These are phyloP conservation scores for Paecilomyces dactylethromorphus DNA, from an alignment of 2,329 filamentous ascomycete genomes.

Conservation along the genomic window DNA sequence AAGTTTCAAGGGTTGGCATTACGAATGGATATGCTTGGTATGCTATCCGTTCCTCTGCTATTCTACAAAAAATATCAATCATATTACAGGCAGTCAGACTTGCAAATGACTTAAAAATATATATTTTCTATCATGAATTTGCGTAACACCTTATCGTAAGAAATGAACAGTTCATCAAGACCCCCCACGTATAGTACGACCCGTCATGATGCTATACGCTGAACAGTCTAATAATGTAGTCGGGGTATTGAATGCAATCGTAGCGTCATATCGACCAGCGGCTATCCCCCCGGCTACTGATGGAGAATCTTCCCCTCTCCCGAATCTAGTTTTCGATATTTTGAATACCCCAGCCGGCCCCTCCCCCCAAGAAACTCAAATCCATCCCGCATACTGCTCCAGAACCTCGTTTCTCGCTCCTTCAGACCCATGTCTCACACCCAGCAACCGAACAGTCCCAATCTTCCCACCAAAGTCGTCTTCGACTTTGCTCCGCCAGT, in stretches of 20 bases:
- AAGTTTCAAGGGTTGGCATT: neutral
- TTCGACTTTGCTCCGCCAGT: constrained; percentile 53
- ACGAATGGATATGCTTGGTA: neutral
- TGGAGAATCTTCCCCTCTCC: neutral
- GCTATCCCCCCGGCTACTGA: neutral
- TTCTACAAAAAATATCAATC: neutral
- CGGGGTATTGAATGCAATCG: neutral
- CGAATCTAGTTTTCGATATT: too few relatives aligned
- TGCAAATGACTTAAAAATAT: neutral
- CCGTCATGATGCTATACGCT: neutral
- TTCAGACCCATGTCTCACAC: constrained; percentile 40
- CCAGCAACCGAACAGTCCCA: constrained; percentile 38
- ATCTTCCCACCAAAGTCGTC: constrained; percentile 40
- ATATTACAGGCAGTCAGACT: neutral
- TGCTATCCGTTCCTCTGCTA: neutral
- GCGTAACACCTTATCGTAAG: neutral
- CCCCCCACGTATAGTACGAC: neutral
- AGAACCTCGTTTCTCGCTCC: constrained; percentile 36
- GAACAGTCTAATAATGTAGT: neutral
- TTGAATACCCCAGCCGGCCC: too few relatives aligned
- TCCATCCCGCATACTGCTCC: constrained; percentile 33
- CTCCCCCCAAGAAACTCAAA: constrained; percentile 11
- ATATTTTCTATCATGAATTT: neutral
- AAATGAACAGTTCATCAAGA: neutral
- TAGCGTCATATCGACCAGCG: neutral